phyloP scores from a whole-genome alignment of 129 eudicot genomes.

The Kitagawia praeruptora region DNA sequence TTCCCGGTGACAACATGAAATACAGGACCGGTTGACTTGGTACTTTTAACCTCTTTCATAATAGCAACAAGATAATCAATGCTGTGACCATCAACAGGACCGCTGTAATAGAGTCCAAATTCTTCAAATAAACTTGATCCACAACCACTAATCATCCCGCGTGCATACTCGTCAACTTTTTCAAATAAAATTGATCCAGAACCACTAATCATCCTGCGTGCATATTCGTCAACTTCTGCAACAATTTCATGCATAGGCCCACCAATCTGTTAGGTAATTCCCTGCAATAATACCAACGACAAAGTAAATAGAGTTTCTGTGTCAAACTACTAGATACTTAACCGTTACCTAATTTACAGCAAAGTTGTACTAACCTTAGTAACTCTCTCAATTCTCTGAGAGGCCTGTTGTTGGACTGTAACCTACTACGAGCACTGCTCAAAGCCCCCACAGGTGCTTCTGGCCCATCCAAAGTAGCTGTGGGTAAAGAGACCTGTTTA shows the following conservation, averaged over 20 bases:
- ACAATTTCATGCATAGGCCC: conserved; percentile 95
- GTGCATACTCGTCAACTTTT: conserved; percentile 95
- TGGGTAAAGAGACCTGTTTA: conserved; percentile 91
- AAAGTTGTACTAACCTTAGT: conserved; percentile 53
- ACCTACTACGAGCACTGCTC: conserved; percentile 84
- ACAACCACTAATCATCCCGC: conserved; percentile 92
- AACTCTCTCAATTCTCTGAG: conserved; percentile 91
- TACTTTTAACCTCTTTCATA: conserved; percentile 80
- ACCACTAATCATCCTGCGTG: too few relatives aligned
- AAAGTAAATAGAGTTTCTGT: not conserved
- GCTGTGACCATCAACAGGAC: conserved; percentile 93
- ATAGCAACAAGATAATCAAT: conserved; percentile 77
- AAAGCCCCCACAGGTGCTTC: conserved; percentile 92
- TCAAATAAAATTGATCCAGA: too few relatives aligned
- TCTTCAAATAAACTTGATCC: conserved; percentile 82
- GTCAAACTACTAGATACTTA: not conserved
- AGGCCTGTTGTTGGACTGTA: conserved; percentile 89
- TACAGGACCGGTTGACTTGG: conserved; percentile 87
- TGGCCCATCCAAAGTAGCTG: conserved; percentile 94
- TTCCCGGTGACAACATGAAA: conserved; percentile 90
- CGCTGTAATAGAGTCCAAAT: conserved; percentile 85
- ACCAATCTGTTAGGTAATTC: conserved; percentile 91
- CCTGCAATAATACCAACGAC: conserved; percentile 31
- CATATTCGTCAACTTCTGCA: too few relatives aligned
- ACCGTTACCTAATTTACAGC: not conserved